Base-by-base conservation (phyloP, 768 basidiomycete genomes). In the Botryobasidium botryosum region DNA sequence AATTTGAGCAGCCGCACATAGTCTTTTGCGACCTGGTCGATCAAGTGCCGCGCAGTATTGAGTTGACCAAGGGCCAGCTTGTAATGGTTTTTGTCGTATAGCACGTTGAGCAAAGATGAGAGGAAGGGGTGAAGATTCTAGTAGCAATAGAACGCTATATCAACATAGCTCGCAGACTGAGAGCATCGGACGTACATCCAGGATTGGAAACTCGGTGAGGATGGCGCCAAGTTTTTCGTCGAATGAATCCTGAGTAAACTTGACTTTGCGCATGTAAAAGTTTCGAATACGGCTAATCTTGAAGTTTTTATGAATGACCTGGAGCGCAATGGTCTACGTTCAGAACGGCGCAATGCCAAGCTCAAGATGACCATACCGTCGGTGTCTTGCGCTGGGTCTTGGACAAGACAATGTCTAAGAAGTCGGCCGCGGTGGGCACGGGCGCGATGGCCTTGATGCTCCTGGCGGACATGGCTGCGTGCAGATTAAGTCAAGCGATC, bases 41-140 rank as follows among this genome's bases (percentile, higher is more conserved):
- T 94, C 41, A 99, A 68, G 72, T 99, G 94, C 31, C 82, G 72
- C 2, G 85, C 85, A 1, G 94, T 99, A 52, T 92, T 80, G 48
- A 99, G 75, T 59, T 99, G 94, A 48, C 94, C 92, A 35, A 99
- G 68, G 3, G 94, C 94, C 43, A 99, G 82, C 65, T 97, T 97
- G 75, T 96, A 96, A 60, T 99, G 92, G 59, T 96, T 96, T 67
- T 97, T 97, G 72, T 99, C 94, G 63, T 99, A 99, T 33, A 99
- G 73, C 13, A 99, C 94, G 62, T 99, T 99, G 73, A 99, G 77
- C 15, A 99, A 69, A 2, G 90, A 91, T 1, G 87, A 73, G 15
- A 97, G 68, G 69, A 97, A 99, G 1, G 94, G 94, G 61, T 99
- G 94, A 7, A 99, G 70, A 59, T 97, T 92, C 70, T 75, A 56